Base-by-base conservation (phyloP, 371 early-diverging fungal genomes). In the Smittium mucronatum region DNA sequence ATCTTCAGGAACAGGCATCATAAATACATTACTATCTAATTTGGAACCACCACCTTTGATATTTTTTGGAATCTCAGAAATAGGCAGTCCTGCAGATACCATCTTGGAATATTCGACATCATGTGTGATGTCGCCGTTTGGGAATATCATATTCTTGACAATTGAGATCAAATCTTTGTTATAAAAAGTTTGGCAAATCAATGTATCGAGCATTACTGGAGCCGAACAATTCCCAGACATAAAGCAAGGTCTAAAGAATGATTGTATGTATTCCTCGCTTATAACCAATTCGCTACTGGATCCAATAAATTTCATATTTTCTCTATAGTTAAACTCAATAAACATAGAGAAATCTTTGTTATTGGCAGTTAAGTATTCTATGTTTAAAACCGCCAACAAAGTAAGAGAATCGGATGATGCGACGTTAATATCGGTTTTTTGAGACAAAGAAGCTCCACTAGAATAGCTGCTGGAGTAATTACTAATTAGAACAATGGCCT, bases 241-340 rank as follows among this genome's bases (percentile, higher is more conserved):
- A 71, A 87, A 88, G 31, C 83, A 75, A 21, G 88, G 85, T 28
- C 78, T 72, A 36, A 82, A 69, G 63, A 81, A 72, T 36, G 81
- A 80, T 73, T 83, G 81, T 25, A 78, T 81, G 36, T 80, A 78
- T n/a, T 75, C 78, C 63, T 84, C 83, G 63, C 78, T 76, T 67
- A 80, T 73, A 33, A 71, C 69, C 16, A 82, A 68, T 11, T 80
- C 78, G 57, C 81, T 84, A 25, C 77, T 79, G 36, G 81, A 77
- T 32, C 88, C 88, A 35, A 88, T 80, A 66, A 87, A 81, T 75
- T 87, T 85, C 81, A 86, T 84, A 73, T 87, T 88, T 71, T 88
- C 85, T 58, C 77, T 74, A 70, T 87, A 84, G 33, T 85, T 79
- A 70, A 88, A 85, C 74, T 88, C 89, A 57, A 86, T 82, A 35